A percentile compares a stretch with the other conserved stretches of the same genome.
phyloP scores from a whole-genome alignment of 208 protist genomes.

The Naegleria lovaniensis region DNA sequence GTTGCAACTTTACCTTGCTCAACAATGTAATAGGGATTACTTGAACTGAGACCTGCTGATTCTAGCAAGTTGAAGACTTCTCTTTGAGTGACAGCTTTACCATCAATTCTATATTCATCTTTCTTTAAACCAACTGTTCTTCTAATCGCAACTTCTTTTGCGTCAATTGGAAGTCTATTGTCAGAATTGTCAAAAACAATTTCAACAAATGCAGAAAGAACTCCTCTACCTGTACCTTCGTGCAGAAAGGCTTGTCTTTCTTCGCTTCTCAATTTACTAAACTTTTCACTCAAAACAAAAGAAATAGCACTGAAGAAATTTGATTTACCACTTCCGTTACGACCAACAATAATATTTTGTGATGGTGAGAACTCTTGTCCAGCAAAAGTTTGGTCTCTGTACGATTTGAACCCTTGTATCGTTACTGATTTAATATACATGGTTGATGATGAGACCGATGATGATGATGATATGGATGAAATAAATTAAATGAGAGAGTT shows the following conservation, averaged over 20 bases:
- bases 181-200: constrained; percentile 97
- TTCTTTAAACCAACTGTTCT: constrained; percentile 94
- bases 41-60: constrained; percentile 93
- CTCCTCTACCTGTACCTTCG: constrained; percentile 68
- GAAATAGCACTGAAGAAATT: constrained; percentile 95
- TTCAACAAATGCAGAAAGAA: constrained; percentile 92
- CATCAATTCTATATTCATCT: constrained; percentile 96
- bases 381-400: constrained; percentile 70
- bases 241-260: constrained; percentile 90
- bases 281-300: constrained; percentile 91
- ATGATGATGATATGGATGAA: too few relatives aligned
- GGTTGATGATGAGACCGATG: not conserved
- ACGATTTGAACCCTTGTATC: constrained; percentile 80
- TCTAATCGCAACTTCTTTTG: constrained; percentile 79
- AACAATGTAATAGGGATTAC: constrained; percentile 99
- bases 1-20: constrained; percentile 88
- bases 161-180: constrained; percentile 81
- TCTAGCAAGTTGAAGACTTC: constrained; percentile 93
- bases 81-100: constrained; percentile 76
- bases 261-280: constrained; percentile 63
- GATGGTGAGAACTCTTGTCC: constrained; percentile 64
- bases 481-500: too few relatives aligned
- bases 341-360: constrained; percentile 80
- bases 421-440: constrained; percentile 86
- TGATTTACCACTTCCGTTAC: constrained; percentile 93